Conservation (phyloP, 805 yeast species). For the Blastobotrys chiropterorum region DNA sequence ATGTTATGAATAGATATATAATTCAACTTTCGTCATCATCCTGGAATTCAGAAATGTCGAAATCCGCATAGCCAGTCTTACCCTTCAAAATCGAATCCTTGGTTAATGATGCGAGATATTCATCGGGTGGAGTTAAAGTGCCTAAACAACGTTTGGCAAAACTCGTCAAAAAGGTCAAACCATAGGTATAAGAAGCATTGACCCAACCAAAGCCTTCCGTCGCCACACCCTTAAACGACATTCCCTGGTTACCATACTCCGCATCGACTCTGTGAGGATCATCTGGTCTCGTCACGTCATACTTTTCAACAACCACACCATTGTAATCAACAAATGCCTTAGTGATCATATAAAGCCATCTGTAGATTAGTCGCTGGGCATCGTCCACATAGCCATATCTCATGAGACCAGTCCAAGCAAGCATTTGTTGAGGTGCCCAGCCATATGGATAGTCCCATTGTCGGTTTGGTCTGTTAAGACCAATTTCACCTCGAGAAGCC, state of each 20-base stretch:
- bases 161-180: constrained; percentile 57
- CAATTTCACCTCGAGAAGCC: constrained; percentile 63
- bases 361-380: constrained; percentile 65
- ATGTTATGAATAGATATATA: background rate
- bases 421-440: constrained; percentile 97
- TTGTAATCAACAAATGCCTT: constrained; percentile 86
- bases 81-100: background rate
- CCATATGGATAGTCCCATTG: constrained; percentile 99
- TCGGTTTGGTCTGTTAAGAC: constrained; percentile 70
- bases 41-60: background rate
- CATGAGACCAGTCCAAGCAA: constrained; percentile 83
- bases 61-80: background rate
- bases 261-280: constrained; percentile 92
- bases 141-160: constrained; percentile 75
- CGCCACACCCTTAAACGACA: constrained; percentile 86
- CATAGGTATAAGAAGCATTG: constrained; percentile 75
- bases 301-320: constrained; percentile 93
- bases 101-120: constrained; percentile 38
- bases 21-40: background rate
- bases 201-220: constrained; percentile 99
- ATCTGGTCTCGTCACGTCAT: constrained; percentile 75
- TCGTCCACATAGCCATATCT: constrained; percentile 63
- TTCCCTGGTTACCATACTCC: constrained; percentile 95
- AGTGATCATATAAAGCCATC: constrained; percentile 89
- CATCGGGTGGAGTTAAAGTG: constrained; percentile 65